Evolutionary conservation across 2,329 filamentous ascomycete species (phyloP).

Genomic region (Zymoseptoria passerinii): DNA sequence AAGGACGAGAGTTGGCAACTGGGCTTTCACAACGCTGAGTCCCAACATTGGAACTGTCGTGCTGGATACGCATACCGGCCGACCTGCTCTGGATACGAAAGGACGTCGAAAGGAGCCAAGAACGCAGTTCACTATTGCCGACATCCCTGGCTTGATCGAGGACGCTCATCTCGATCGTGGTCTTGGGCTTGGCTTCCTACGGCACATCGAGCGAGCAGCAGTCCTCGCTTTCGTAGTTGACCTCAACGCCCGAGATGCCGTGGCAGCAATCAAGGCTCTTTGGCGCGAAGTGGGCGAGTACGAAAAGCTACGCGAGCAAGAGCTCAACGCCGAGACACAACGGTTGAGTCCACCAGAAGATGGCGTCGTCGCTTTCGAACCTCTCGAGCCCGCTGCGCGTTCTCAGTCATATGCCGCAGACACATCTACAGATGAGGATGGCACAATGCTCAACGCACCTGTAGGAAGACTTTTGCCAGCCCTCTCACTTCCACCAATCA

Average conservation of each 20-base stretch:
- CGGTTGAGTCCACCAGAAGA: conserved; percentile 40
- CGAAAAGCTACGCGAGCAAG: conserved; percentile 67
- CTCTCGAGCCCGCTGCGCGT: conserved; percentile 41
- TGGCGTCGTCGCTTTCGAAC: conserved; percentile 34
- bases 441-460: conserved; percentile 18
- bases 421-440: background rate
- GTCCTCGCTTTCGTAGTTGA: conserved; percentile 93
- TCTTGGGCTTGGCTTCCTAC: conserved; percentile 80
- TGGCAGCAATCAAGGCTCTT: conserved; percentile 66
- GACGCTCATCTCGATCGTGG: conserved; percentile 88
- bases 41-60: conserved; percentile 95
- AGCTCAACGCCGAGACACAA: conserved; percentile 56
- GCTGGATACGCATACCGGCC: conserved; percentile 75
- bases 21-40: conserved; percentile 93
- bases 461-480: conserved; percentile 34
- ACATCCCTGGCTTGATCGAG: conserved; percentile 89
- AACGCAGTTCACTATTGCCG: conserved; percentile 83
- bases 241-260: conserved; percentile 68
- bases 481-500: conserved; percentile 59
- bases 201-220: conserved; percentile 87
- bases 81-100: conserved; percentile 49
- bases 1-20: conserved; percentile 79
- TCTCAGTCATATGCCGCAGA: conserved; percentile 2
- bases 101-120: conserved; percentile 47
- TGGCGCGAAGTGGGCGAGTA: conserved; percentile 91